A percentile compares a stretch with the other conserved stretches of the same genome.
These are phyloP conservation scores for Pinus tabuliformis DNA, from an alignment of 75 land plant species.

Conservation along the genomic window DNA sequence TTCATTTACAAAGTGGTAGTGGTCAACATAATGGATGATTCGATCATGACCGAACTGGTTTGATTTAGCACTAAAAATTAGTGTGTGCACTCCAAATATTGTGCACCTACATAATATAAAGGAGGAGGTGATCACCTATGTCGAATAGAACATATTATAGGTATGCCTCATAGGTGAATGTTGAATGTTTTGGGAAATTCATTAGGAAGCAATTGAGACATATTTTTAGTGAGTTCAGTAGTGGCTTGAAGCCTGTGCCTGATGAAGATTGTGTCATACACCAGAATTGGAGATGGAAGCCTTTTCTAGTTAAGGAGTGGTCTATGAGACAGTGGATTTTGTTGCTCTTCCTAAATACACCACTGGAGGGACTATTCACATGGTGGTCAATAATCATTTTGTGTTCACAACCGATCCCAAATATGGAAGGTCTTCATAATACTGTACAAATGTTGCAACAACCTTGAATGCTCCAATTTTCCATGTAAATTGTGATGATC, in stretches of 20 bases:
- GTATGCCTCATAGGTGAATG: no score
- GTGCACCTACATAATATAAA: no score
- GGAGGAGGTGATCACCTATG: no score
- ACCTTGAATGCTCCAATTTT: constrained; percentile 74
- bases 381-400: constrained; percentile 96
- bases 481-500: constrained; percentile 12
- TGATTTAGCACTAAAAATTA: no score
- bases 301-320: constrained; percentile 67
- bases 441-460: constrained; percentile 97
- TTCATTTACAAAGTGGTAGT: no score
- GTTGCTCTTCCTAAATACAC: constrained; percentile 82
- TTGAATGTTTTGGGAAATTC: no score
- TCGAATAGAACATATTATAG: no score
- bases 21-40: no score
- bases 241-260: constrained; percentile 70
- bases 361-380: constrained; percentile 21
- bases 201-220: constrained; percentile 76
- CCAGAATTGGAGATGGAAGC: constrained; percentile 93
- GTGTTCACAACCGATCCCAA: constrained; percentile 96
- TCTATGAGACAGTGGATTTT: constrained; percentile 55
- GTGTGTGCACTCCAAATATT: no score
- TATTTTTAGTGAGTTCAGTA: constrained; percentile 90
- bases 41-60: no score
- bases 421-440: constrained; percentile 85
- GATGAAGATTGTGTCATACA: constrained; percentile 62